Conservation (phyloP, 2,329 filamentous ascomycete species). For the Pseudogymnoascus sp. region DNA sequence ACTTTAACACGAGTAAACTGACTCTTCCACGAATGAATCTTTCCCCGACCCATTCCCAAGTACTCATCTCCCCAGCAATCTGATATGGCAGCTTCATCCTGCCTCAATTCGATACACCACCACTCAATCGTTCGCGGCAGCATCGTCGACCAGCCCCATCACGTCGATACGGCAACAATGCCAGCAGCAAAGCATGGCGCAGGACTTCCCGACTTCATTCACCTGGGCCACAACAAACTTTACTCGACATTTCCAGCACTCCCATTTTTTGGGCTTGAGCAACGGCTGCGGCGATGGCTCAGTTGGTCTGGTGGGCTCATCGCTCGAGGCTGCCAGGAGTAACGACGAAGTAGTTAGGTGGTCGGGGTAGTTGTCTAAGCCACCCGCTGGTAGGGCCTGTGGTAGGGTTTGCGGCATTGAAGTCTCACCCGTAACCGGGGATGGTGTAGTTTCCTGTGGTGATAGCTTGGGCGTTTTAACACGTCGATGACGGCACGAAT, state of each 20-base stretch:
- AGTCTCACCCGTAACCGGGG: not conserved
- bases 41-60: not conserved
- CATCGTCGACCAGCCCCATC: not conserved
- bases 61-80: not conserved
- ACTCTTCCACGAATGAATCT: not conserved
- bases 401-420: not conserved
- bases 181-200: not conserved
- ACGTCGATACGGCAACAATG: not conserved
- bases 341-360: not conserved
- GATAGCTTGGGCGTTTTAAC: not conserved
- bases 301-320: not conserved
- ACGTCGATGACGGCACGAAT: not conserved
- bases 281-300: not conserved
- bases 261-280: not conserved
- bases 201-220: not conserved
- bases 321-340: not conserved
- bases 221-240: not conserved
- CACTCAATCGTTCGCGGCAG: not conserved
- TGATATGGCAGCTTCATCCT: not conserved
- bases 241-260: constrained; percentile 6
- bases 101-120: not conserved
- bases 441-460: not conserved
- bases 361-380: not conserved
- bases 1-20: not conserved
- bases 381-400: not conserved